A percentile compares a stretch with the other conserved stretches of the same genome.
phyloP scores from a whole-genome alignment of 1,139 yeast species.

The Pneumocystis oryctolagi region DNA sequence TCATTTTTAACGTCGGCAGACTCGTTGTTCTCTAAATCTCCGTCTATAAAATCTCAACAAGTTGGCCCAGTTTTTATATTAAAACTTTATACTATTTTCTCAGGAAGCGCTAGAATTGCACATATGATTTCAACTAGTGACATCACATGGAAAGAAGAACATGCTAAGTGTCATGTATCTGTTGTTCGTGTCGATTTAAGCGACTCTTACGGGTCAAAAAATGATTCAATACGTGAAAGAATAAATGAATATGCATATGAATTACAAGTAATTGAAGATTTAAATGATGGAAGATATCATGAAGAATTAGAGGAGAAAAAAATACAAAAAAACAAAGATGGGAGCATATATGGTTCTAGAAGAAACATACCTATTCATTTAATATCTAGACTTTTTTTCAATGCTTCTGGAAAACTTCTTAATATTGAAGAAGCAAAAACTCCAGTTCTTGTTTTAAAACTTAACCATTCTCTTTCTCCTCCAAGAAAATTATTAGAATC shows the following conservation, averaged over 20 bases:
- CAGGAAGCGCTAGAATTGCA: conserved; percentile 37
- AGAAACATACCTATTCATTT: conserved; percentile 26
- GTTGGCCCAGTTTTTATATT: conserved; percentile 53
- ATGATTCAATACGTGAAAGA: neutral
- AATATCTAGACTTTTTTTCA: conserved; percentile 42
- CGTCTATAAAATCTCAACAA: conserved; percentile 16
- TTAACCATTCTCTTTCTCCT: conserved; percentile 24
- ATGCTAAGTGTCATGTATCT: conserved; percentile 42
- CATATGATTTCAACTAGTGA: conserved; percentile 32
- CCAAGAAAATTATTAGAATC: conserved; percentile 8
- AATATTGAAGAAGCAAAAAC: conserved; percentile 49
- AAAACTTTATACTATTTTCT: conserved; percentile 50
- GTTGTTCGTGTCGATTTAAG: conserved; percentile 25
- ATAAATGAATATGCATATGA: conserved; percentile 29
- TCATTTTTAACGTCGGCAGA: conserved; percentile 34
- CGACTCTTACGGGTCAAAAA: neutral
- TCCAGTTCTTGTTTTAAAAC: conserved; percentile 54
- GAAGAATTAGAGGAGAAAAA: conserved; percentile 34
- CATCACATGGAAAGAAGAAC: conserved; percentile 44
- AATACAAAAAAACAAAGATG: conserved; percentile 12
- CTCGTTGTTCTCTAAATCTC: conserved; percentile 1
- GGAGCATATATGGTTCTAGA: conserved; percentile 23
- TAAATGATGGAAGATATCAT: conserved; percentile 64
- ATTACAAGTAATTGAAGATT: conserved; percentile 41
- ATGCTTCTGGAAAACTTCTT: conserved; percentile 55